phyloP scores from a whole-genome alignment of 768 basidiomycete species.

The Rhodotorula kratochvilovae region DNA sequence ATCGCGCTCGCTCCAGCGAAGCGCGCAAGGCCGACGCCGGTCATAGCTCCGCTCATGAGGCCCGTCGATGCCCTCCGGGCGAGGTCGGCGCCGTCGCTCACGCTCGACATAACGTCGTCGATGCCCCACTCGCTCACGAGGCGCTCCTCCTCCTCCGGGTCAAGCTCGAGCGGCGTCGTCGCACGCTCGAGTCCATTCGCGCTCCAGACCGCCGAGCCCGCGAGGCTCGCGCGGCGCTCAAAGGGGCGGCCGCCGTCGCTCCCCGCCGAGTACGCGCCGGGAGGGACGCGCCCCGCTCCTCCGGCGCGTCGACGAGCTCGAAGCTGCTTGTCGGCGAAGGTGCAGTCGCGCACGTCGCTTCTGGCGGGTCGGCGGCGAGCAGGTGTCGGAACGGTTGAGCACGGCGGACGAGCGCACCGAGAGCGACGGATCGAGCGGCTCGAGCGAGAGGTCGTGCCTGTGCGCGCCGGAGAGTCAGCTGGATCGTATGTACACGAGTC shows the following conservation, averaged over 20 bases:
- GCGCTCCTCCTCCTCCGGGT: slow-evolving; percentile 21
- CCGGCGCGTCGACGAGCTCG: neutral
- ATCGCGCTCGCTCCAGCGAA: neutral
- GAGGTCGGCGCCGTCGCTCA: neutral
- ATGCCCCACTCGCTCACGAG: slow-evolving; percentile 35
- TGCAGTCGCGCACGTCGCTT: neutral
- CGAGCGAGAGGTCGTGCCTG: slow-evolving; percentile 6
- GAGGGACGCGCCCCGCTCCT: neutral
- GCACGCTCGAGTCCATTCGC: neutral
- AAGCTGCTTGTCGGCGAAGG: slow-evolving; percentile 5
- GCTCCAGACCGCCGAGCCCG: neutral
- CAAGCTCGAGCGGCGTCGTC: neutral
- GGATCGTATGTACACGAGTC: neutral
- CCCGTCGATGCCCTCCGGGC: neutral
- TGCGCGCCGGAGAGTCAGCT: accelerated
- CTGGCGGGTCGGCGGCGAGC: neutral
- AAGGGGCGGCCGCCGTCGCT: neutral
- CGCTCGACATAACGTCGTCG: neutral
- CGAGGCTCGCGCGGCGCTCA: neutral
- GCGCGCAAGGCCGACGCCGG: slow-evolving; percentile 4
- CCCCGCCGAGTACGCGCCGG: neutral
- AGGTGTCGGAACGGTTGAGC: slow-evolving; percentile 18
- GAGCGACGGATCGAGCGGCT: neutral
- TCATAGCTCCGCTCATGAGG: neutral
- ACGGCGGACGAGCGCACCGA: slow-evolving; percentile 15